Evolutionary conservation across 1,284 basidiomycete species (phyloP), one percentile per base, ranked within the genome.

Genomic region (Sparassis latifolia): DNA sequence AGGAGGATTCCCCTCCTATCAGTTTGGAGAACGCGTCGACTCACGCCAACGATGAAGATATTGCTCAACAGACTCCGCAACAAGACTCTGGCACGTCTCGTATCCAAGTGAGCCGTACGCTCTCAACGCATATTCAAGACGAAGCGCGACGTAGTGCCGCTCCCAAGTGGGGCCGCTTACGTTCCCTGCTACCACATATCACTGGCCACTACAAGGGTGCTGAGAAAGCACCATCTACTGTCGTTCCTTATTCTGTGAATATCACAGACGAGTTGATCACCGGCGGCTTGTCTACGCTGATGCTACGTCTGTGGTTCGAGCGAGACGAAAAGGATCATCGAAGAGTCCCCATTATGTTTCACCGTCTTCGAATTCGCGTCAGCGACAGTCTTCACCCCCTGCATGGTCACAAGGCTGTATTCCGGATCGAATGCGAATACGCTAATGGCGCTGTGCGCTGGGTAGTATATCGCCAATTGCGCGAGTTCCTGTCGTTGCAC

Each of bases 351-450:
- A 76, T 92, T 2, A 77, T 99, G 30, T 79, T 98, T 55, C 93
- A 96, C 63, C 84, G 92, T 44, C 72, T 97, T 33, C 83, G 86
- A 48, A 84, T 95, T 51, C 82, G 86, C 6, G 80, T 96, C 50
- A 91, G 86, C 60, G 92, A 95, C 68, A 90, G 89, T 56, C 67
- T 96, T 46, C 84, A 95, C 68, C 87, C 91, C 3, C 72, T 89
- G 56, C 80, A 90, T 60, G 79, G 81, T 33, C 75, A 82, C 48
- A 91, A 89, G 62, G 82, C 89, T 3, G 84, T 94, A 2, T 97
- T 95, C 67, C 82, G 92, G 20, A 93, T 97, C 58, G 93, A 97
- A 68, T 96, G 95, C 69, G 92, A 97, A 69, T 98, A 99, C 64
- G 96, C 92, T 1, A 94, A 97, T 58, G 92, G 92, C n/a, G 86